A percentile compares a stretch with the other conserved stretches of the same genome.
Evolutionary conservation across 345 rosid genomes (phyloP).

Genomic region (Salix caprea): DNA sequence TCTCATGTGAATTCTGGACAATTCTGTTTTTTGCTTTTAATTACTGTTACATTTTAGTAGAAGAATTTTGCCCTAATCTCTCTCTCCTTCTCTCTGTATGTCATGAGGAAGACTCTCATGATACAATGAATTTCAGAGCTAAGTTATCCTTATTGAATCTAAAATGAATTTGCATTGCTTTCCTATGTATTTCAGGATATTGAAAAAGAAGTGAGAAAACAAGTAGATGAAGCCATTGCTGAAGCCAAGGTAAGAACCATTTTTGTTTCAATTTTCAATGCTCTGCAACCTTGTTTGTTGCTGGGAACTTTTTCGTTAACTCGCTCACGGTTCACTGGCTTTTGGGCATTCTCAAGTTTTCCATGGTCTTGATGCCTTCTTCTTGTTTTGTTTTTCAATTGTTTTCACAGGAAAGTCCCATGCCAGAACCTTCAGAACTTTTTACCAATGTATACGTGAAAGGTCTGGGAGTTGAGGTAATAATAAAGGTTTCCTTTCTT

Average conservation of each 20-base stretch:
- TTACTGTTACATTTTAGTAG: neutral
- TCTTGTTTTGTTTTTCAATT: constrained; percentile 2
- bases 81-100: neutral
- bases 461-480: constrained; percentile 80
- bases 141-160: neutral
- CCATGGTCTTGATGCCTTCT: neutral
- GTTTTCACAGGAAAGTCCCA: constrained; percentile 73
- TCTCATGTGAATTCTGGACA: neutral
- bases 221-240: constrained; percentile 90
- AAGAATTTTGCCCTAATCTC: neutral
- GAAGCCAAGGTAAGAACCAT: constrained; percentile 77
- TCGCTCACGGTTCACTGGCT: neutral
- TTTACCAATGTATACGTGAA: constrained; percentile 74
- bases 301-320: neutral
- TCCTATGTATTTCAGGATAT: constrained; percentile 53
- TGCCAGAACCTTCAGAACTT: constrained; percentile 89
- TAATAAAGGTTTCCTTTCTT: constrained; percentile 23
- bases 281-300: neutral
- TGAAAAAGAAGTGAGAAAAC: constrained; percentile 83
- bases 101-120: neutral
- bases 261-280: neutral
- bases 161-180: neutral
- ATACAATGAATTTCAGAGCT: neutral
- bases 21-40: neutral
- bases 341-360: neutral